Base-by-base conservation (phyloP, 805 yeast species). In the Starmerella apis region DNA sequence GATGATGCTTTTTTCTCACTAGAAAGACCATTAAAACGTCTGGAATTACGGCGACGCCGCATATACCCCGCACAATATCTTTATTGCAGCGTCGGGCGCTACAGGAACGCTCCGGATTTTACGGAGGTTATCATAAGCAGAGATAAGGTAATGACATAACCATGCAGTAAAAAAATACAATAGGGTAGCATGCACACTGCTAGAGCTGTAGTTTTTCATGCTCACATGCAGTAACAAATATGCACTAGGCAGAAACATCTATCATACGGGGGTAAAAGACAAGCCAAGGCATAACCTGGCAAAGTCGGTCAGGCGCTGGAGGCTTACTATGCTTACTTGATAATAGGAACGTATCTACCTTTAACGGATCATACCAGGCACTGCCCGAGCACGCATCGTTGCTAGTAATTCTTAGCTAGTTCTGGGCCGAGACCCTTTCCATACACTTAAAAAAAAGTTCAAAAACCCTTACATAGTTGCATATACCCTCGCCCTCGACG, bases 121-220 rank as follows among this genome's bases (percentile, higher is more conserved):
- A 6, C 37, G 37, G 41, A 19, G 27, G 25, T 14, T 38, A 38
- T 16, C 22, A 19, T 38, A 38, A 38, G 43, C 43, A 38, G 31
- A 27, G 44, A 41, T 41, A 41, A 41, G 44, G 44, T 27, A 14
- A 41, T 41, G 44, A 41, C 44, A 27, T 27, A 41, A 27, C 33
- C 7, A n/a, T 27, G 43, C 43, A 38, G 18, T 11, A 6, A 13
- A 3, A 41, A 22, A 18, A 5, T 31, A 23, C 22, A 3, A 7
- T 33, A 33, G 37, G 37, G 37, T 33, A n/a, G 8, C 30, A 38
- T 38, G 31, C 25, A 30, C 30, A 20, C 30, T 1, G 10, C 11
- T 14, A 13, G 14, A 24, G 43, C 30, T 24, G 43, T 24, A 3
- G n/a, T 36, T n/a, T 16, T 9, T n/a, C 31, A 27, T 22, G 33